Percentiles rank a stretch among this genome's conserved stretches.
These are phyloP conservation scores for Candida palmyrensis DNA, from an alignment of 805 yeast genomes.

Conservation along the genomic window DNA sequence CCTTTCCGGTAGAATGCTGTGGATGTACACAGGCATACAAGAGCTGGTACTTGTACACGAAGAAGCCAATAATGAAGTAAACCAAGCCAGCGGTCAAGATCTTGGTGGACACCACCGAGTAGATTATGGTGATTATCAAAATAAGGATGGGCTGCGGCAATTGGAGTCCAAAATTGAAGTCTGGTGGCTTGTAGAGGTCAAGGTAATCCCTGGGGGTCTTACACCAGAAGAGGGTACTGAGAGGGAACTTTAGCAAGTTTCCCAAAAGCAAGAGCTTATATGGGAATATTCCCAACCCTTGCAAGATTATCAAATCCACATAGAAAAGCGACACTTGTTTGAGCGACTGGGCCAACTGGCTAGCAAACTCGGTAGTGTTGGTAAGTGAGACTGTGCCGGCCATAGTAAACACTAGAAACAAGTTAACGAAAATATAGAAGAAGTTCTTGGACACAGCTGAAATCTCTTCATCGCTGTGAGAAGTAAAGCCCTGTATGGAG, in stretches of 20 bases:
- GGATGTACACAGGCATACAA: slow-evolving; percentile 90
- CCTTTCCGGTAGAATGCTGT: slow-evolving; percentile 94
- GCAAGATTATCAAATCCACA: slow-evolving; percentile 77
- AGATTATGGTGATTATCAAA: slow-evolving; percentile 76
- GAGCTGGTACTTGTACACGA: slow-evolving; percentile 86
- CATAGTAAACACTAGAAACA: slow-evolving; percentile 89
- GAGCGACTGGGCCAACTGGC: slow-evolving; percentile 77
- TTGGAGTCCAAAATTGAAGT: slow-evolving; percentile 84
- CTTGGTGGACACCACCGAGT: slow-evolving; percentile 85
- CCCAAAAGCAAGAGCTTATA: slow-evolving; percentile 81
- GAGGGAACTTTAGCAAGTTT: slow-evolving; percentile 65
- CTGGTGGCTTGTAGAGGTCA: slow-evolving; percentile 79
- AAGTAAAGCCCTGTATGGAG: slow-evolving; percentile 78
- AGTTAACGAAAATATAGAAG: slow-evolving; percentile 88
- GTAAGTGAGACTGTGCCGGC: slow-evolving; percentile 89
- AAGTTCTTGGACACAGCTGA: slow-evolving; percentile 89
- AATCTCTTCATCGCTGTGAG: slow-evolving; percentile 88
- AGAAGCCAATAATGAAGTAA: slow-evolving; percentile 81
- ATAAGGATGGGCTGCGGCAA: slow-evolving; percentile 89
- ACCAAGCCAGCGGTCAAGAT: slow-evolving; percentile 78
- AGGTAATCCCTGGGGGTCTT: slow-evolving; percentile 81
- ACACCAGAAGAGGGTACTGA: slow-evolving; percentile 50
- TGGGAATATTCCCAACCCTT: slow-evolving; percentile 88
- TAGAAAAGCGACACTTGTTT: slow-evolving; percentile 79
- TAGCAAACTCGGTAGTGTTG: slow-evolving; percentile 77